Base-by-base conservation (phyloP, 768 basidiomycete genomes). In the Lactarius hengduanensis region DNA sequence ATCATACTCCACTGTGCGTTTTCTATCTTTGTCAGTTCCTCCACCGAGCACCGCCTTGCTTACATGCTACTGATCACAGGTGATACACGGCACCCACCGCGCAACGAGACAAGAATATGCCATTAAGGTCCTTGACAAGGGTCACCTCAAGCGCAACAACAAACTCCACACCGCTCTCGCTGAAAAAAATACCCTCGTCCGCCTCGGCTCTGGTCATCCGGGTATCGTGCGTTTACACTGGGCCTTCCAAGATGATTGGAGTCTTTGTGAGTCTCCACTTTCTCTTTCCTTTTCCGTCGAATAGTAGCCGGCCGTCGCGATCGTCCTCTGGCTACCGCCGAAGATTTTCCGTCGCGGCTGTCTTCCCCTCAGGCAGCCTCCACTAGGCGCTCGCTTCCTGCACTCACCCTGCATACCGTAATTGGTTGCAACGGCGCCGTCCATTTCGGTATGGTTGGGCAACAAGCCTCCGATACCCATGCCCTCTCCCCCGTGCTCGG, bases 201-300 rank as follows among this genome's bases (percentile, higher is more conserved):
- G 82, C 16, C 80, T 92, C 22, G 80, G 80, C 18, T 81, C 83
- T 3, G 83, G 85, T 4, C 92, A 95, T 76, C 90, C 91, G 6
- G 93, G 93, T 1, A 85, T 96, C 61, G 85, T 96, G 11, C 85
- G 86, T 58, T 78, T 96, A 34, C 88, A 88, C 70, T 92, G 87
- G 78, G 87, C 92, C 1, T 95, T 96, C 72, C 92, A 94, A 70
- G 94, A 96, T 73, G 83, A 87, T 26, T 87, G 84, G 80, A 87
- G 88, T 69, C 78, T 96, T 47, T 96, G 93, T 94, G 75, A 75
- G 91, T 84, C 53, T 54, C 9, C 47, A 1, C 20, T 8, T 53
- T 16, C 15, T 58, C n/a, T 54, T 53, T 6, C 32, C 34, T 63
- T 20, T 3, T 38, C 16, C 32, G 16, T 32, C 36, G 2, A 16